Base-by-base conservation (phyloP, 805 yeast species). In the Yamadazyma laniorum region DNA sequence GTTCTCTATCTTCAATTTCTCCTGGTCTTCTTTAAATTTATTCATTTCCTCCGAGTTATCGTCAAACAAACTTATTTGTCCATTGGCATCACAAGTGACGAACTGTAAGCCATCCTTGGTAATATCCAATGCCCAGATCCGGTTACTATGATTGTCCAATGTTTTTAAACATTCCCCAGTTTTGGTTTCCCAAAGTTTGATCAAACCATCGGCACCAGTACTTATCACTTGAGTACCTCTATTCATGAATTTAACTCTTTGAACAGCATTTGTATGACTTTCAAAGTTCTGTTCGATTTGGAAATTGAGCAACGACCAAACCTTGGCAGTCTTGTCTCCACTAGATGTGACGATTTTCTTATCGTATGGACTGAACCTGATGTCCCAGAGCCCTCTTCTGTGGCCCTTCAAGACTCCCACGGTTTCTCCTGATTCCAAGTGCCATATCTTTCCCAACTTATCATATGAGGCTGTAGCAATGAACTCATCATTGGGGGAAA, bases 391-490 rank as follows among this genome's bases (percentile, higher is more conserved):
- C 9, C 98, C 98, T 53, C 99, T 78, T 57, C 82, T 85, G 61
- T 93, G 99, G 13, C 96, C 97, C 44, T 80, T 79, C 45, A 93
- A 66, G 6, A 91, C 72, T 6, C 95, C 96, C 14, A 85, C 67
- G 2, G 83, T 79, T 61, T 93, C 97, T 42, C 99, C 98, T n/a
- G 78, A 66, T 29, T 79, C 85, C 18, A 80, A 55, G 55, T 85
- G 82, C 98, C 98, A 93, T 3, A 93, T 66, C 55, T 93, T 93
- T 43, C 85, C 93, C 2, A 90, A 75, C 53, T 91, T 86, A 61
- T 93, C 99, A 58, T 85, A 95, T 9, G 96, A 85, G 2, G 96
- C 98, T 1, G 97, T 84, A 0, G 96, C 98, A 53, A 93, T 81
- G 35, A 74, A 70, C 47, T 82, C 83, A 60, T 91, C 95, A 54